Evolutionary conservation across 2,329 filamentous ascomycete genomes (phyloP), one percentile per base, ranked within the genome.

Genomic region (Tolypocladium guangdongense): DNA sequence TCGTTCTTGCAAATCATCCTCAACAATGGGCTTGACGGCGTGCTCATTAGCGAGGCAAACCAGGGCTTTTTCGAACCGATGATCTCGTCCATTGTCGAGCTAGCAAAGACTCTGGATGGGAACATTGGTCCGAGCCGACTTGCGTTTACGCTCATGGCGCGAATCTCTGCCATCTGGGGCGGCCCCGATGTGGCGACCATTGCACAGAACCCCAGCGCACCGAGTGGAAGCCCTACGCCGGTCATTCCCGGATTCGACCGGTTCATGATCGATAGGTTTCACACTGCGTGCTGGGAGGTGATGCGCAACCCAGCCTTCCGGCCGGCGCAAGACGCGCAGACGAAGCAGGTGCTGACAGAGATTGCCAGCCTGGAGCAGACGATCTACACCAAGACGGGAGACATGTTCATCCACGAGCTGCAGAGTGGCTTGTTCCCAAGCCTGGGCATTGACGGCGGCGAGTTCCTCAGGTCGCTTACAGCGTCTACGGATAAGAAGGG

Each of bases 1-100:
- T 90, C 90, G 53, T 97, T 99, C 68, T 75, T 99, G 57, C 82
- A 90, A 50, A 86, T 95, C 54, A 90, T 99, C 55, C 73, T 99
- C 38, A 89, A 89, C 67, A 95, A 99, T 65, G 88, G 95, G 53
- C 81, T 99, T 5, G 90, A 88, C 11, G 82, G 85, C 30, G 90
- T 97, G 14, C 83, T 99, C 43, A 87, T 99, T 58, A 96, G 90
- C 64, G 84, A 89, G 64, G 79, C 84, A 11, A 99, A 99, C 71
- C 92, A 96, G 74, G 80, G 82, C 33, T 90, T 88, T 58, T 97
- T 99, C 62, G 90, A 96, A 61, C 83, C 86, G 3, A 81, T 97
- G 62, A 86, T 99, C 58, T 79, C 83, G 6, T 95, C 90, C 0
- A 86, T 97, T 56, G 87, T 92, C 56, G 84, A 86, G 56, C 86